Percentiles rank a stretch among this genome's conserved stretches.
Evolutionary conservation across 345 rosid species (phyloP).

Genomic region (Ailanthus altissimus): DNA sequence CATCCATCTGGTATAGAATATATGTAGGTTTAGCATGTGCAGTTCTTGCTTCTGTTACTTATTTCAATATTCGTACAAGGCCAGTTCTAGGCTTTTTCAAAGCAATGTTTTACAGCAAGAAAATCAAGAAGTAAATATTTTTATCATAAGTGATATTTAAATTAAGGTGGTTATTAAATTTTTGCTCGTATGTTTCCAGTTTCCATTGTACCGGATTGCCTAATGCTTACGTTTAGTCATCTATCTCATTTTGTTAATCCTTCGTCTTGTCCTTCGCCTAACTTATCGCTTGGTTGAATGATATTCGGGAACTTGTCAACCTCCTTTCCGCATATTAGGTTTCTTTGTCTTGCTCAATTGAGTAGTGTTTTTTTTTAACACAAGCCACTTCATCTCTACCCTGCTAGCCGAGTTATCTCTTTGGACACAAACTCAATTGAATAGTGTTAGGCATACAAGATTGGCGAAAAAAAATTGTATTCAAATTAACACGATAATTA

Average conservation of each 20-base stretch:
- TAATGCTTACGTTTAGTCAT: neutral
- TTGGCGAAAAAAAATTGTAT: too few species aligned
- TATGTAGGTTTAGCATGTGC: slow-evolving; percentile 62
- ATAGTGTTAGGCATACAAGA: too few species aligned
- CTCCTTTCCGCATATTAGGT: slow-evolving; percentile 17
- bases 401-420: too few species aligned
- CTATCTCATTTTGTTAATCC: neutral
- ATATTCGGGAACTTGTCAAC: neutral
- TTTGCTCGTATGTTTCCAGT: neutral
- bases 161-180: neutral
- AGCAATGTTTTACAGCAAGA: slow-evolving; percentile 22
- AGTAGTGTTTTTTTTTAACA: too few species aligned
- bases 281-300: too few species aligned
- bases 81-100: slow-evolving; percentile 32
- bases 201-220: too few species aligned
- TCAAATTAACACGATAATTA: too few species aligned
- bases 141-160: slow-evolving; percentile 18
- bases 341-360: neutral
- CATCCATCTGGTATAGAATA: slow-evolving; percentile 50
- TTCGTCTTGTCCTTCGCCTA: too few species aligned
- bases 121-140: slow-evolving; percentile 27
- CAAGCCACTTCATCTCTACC: too few species aligned
- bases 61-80: slow-evolving; percentile 44
- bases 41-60: slow-evolving; percentile 51
- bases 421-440: too few species aligned